Base-by-base conservation (phyloP, 768 basidiomycete species). In the Sutorius australiensis region DNA sequence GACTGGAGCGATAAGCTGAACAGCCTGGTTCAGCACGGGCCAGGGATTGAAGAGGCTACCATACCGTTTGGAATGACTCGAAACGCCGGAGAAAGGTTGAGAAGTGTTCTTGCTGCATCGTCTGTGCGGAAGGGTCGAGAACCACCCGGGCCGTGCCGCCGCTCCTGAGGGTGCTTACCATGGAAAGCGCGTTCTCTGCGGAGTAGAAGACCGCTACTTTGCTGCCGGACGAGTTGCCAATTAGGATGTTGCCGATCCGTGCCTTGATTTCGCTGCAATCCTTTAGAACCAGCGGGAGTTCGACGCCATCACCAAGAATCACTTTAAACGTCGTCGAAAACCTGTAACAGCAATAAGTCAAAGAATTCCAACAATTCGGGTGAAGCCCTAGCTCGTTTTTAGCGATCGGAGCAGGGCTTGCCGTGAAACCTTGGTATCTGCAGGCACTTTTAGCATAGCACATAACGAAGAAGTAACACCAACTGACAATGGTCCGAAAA, bases 401-500 rank as follows among this genome's bases (percentile, higher is more conserved):
- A 47, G 40, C 3, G 17, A 8, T 19, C 0, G 53, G 30, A 0
- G 9, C 12, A 52, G 45, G 28, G 44, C 49, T 57, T 12, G 44
- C 36, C 9, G 56, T 45, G 16, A 42, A 34, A 3, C 66, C 66
- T 53, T 68, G 67, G 41, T 68, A 67, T 57, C 66, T 67, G 39
- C 10, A 9, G 30, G 21, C 16, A 41, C 36, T 14, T 48, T 66
- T 33, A 65, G 38, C 11, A 46, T 9, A 13, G 37, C 13, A 12
- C 12, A 44, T 1, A 24, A 39, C 28, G 31, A 45, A 5, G 36
- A 43, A 19, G 27, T 38, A 47, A 60, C 45, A 36, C 40, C 46
- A 52, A 72, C 83, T 59, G 50, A 85, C 85, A 85, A 63, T 48
- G 82, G 81, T 19, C 83, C 84, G 58, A 87, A 87, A 27, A 87